These are phyloP conservation scores for Epichloe sp. DNA, from an alignment of 2,329 filamentous ascomycete species.

Conservation along the genomic window DNA sequence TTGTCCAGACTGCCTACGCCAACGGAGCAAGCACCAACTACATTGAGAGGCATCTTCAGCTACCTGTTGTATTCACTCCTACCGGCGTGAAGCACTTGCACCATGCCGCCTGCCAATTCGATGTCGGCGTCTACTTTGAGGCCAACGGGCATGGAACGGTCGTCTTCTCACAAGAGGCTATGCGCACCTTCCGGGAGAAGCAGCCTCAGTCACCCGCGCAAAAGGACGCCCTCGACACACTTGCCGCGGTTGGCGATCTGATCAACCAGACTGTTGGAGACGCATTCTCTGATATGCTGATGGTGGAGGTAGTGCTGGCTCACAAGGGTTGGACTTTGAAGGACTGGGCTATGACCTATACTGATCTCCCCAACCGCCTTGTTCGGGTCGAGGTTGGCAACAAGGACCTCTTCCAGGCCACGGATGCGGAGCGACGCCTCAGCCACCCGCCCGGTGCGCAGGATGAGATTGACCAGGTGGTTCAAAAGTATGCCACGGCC, in stretches of 20 bases:
- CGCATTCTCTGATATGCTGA: slow-evolving; percentile 86
- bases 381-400: slow-evolving; percentile 82
- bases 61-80: slow-evolving; percentile 84
- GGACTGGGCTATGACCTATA: slow-evolving; percentile 89
- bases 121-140: slow-evolving; percentile 96
- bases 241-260: slow-evolving; percentile 71
- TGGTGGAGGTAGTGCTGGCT: slow-evolving; percentile 90
- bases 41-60: slow-evolving; percentile 72
- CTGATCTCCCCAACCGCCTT: slow-evolving; percentile 88
- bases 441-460: slow-evolving; percentile 69
- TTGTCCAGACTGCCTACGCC: slow-evolving; percentile 95
- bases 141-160: slow-evolving; percentile 97
- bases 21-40: slow-evolving; percentile 92
- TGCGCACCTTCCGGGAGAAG: slow-evolving; percentile 64
- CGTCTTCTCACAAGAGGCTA: slow-evolving; percentile 76
- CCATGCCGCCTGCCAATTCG: slow-evolving; percentile 88
- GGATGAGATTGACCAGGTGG: slow-evolving; percentile 71
- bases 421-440: slow-evolving; percentile 82
- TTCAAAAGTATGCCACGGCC: slow-evolving; percentile 82
- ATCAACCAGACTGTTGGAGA: slow-evolving; percentile 99
- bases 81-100: slow-evolving; percentile 97
- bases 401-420: slow-evolving; percentile 80
- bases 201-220: slow-evolving; percentile 85
- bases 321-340: slow-evolving; percentile 85
- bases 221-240: slow-evolving; percentile 75